Conservation (phyloP, 495 filamentous ascomycete genomes). For the Aspergillus incahuasiensis region DNA sequence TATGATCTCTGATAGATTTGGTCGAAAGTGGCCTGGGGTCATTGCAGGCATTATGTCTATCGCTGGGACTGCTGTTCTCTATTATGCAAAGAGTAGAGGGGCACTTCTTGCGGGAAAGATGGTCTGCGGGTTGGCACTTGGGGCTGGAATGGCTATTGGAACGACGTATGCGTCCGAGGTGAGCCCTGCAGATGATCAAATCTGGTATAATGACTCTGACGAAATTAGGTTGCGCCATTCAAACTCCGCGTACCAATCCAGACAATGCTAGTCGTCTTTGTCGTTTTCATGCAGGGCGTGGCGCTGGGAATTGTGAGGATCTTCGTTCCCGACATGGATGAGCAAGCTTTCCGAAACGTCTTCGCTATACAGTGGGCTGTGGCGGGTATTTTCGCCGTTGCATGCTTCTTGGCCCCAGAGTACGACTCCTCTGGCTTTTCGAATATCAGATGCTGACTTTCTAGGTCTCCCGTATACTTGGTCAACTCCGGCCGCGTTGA, state of each 20-base stretch:
- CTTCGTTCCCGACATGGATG: conserved; percentile 1
- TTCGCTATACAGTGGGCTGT: conserved; percentile 1
- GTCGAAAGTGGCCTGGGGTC: background rate
- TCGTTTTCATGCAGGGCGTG: conserved; percentile 1
- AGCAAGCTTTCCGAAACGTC: conserved; percentile 1
- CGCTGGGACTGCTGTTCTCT: background rate
- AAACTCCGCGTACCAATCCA: background rate
- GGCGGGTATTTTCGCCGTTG: background rate
- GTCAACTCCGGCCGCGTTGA: background rate
- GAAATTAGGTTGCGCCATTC: background rate
- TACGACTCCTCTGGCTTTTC: background rate
- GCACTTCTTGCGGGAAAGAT: conserved; percentile 4
- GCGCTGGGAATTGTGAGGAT: background rate
- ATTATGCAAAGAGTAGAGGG: background rate
- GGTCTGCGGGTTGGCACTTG: conserved; percentile 1
- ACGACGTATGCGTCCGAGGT: conserved; percentile 3
- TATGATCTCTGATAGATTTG: background rate
- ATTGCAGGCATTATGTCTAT: background rate
- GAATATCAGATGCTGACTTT: background rate
- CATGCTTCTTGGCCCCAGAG: background rate
- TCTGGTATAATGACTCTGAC: background rate
- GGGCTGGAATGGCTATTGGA: conserved; percentile 3
- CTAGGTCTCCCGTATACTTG: conserved; percentile 3
- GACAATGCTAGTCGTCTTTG: background rate
- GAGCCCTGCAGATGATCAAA: background rate